Evolutionary conservation across 2,329 filamentous ascomycete genomes (phyloP).

Genomic region (Aureobasidium sp.): DNA sequence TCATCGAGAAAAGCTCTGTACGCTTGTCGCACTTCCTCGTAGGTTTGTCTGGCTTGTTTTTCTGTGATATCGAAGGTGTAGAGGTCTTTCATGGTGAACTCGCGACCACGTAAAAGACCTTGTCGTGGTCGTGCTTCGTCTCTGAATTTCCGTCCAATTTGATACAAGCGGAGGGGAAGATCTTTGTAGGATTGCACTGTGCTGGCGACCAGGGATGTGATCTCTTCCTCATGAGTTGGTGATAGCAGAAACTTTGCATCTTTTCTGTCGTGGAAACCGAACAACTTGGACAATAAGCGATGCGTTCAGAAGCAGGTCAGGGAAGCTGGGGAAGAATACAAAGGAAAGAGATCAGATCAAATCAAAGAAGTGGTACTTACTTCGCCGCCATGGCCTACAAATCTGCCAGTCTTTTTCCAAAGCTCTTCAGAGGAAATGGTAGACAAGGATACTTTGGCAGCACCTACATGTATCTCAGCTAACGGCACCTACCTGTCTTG

Average conservation of each 20-base stretch:
- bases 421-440: conserved; percentile 86
- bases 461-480: conserved; percentile 54
- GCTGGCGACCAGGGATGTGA: conserved; percentile 81
- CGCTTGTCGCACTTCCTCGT: conserved; percentile 74
- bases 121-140: conserved; percentile 92
- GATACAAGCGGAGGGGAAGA: conserved; percentile 88
- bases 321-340: neutral
- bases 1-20: conserved; percentile 86
- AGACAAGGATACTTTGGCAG: conserved; percentile 85
- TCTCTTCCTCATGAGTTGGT: conserved; percentile 97
- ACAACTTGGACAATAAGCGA: conserved; percentile 64
- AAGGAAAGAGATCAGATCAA: neutral
- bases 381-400: conserved; percentile 78
- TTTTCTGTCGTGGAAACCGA: conserved; percentile 83
- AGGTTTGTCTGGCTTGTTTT: conserved; percentile 80
- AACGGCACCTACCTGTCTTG: neutral
- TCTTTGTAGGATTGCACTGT: conserved; percentile 86
- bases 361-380: conserved; percentile 49
- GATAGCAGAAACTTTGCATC: conserved; percentile 79
- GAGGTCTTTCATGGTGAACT: conserved; percentile 98
- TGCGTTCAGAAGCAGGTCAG: neutral
- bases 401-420: conserved; percentile 85
- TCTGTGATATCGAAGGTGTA: conserved; percentile 89
- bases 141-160: conserved; percentile 94
- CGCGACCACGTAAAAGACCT: conserved; percentile 86